phyloP scores from a whole-genome alignment of 345 rosid species.

The Xanthoceras sorbifolium region DNA sequence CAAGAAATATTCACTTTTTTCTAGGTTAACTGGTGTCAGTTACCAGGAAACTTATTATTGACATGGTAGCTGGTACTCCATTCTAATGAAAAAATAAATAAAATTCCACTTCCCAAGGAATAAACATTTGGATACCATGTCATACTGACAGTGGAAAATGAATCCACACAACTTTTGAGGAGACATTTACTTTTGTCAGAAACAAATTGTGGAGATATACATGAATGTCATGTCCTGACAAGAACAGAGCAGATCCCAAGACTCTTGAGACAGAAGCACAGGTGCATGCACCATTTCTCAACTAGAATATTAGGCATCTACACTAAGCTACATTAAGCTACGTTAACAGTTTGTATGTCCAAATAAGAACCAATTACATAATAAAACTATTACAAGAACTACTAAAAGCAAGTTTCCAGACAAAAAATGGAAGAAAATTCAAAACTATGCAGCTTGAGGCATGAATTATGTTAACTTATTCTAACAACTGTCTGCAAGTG shows the following conservation, averaged over 20 bases:
- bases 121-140: not conserved
- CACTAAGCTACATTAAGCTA: not conserved
- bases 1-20: not conserved
- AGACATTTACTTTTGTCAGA: not conserved
- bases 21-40: not conserved
- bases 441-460: not conserved
- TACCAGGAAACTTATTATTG: not conserved
- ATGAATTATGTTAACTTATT: not conserved
- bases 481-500: not conserved
- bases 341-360: not conserved
- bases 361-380: not conserved
- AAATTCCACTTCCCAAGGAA: not conserved
- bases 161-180: not conserved
- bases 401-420: not conserved
- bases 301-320: not conserved
- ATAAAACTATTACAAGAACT: not conserved
- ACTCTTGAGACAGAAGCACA: not conserved
- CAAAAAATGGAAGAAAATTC: not conserved
- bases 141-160: not conserved
- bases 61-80: no score
- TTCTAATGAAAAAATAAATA: not conserved
- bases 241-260: not conserved
- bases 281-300: not conserved
- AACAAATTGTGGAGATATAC: no score
- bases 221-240: not conserved